Evolutionary conservation across 1,139 yeast species (phyloP), one percentile per base, ranked within the genome.

Genomic region (Protomyces gravidus): DNA sequence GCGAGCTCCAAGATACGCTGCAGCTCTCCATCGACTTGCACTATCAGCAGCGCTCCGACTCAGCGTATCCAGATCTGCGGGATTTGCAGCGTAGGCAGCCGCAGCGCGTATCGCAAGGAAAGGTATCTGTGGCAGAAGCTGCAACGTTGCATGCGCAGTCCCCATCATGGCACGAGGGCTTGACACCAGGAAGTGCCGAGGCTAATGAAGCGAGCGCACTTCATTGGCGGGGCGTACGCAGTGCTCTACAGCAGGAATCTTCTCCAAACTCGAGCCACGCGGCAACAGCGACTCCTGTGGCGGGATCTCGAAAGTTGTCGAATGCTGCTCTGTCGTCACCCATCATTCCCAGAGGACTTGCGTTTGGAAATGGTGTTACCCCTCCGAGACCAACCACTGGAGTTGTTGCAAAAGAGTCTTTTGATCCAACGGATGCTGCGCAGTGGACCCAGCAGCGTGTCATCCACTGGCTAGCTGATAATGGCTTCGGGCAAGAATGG

Each of bases 401-500:
- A n/a, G 11, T 9, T 13, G 9, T n/a, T n/a, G 42, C 5, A 1
- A 23, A 27, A 3, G 17, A 45, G 28, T 13, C 45, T 17, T 46
- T 53, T 39, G 51, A 53, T 19, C 51, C 51, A 5, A 13, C 58
- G 19, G 36, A 46, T 19, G 45, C 58, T 6, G 45, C 36, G 17
- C 28, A 25, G 42, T 55, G 59, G 59, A 48, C 53, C 6, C 25
- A 33, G 17, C 49, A 39, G 19, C 48, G 49, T 3, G 59, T 55
- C 6, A 6, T 39, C 9, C 21, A 5, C 5, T 55, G 59, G 59
- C 45, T 55, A 5, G 32, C 30, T 9, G 26, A 30, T 25, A 39
- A 55, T n/a, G 45, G 53, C 23, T 55, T 55, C 32, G 59, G 53
- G 2, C 39, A 30, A 13, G 59, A 47, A 13, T 55, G 59, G 59